Evolutionary conservation across 179 eudicot species (phyloP).

Genomic region (Beta lomatogona): DNA sequence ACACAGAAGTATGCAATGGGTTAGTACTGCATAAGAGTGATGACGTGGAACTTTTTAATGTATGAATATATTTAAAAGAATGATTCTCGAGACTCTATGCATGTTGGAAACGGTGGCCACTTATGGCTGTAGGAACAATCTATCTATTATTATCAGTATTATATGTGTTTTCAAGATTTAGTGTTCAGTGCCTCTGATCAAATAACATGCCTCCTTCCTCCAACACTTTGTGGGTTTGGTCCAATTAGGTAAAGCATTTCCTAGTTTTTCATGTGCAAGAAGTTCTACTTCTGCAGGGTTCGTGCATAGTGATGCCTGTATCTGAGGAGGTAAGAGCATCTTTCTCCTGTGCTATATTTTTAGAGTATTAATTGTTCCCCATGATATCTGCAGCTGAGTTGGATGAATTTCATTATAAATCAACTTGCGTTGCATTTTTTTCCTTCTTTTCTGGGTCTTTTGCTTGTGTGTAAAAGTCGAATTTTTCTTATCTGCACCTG

Average conservation of each 20-base stretch:
- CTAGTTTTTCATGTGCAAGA: conserved; percentile 18
- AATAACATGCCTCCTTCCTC: conserved; percentile 2
- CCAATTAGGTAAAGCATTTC: conserved; percentile 13
- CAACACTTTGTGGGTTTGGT: conserved; percentile 5
- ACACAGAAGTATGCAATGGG: conserved; percentile 37
- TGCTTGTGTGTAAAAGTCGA: conserved; percentile 1
- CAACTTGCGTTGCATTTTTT: conserved; percentile 9
- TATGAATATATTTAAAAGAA: conserved; percentile 6
- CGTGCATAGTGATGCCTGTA: conserved; percentile 25
- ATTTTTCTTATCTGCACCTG: conserved; percentile 8
- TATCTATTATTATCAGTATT: conserved; percentile 4
- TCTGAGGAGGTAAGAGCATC: conserved; percentile 11
- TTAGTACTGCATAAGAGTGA: conserved; percentile 15
- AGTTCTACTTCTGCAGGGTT: conserved; percentile 17
- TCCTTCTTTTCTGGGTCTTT: conserved; percentile 2
- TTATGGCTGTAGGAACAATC: conserved; percentile 14
- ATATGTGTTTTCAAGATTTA: conserved; percentile 11
- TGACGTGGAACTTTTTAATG: conserved; percentile 11
- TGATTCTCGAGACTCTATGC: conserved; percentile 7
- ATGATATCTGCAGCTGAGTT: conserved; percentile 13
- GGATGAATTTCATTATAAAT: conserved; percentile 5
- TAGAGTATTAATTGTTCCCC: background rate
- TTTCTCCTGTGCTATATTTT: conserved; percentile 6
- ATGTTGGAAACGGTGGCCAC: conserved; percentile 17
- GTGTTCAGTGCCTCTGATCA: conserved; percentile 19